Evolutionary conservation across 345 rosid species (phyloP), one percentile per base, ranked within the genome.

Genomic region (Eutrema yunnanense): DNA sequence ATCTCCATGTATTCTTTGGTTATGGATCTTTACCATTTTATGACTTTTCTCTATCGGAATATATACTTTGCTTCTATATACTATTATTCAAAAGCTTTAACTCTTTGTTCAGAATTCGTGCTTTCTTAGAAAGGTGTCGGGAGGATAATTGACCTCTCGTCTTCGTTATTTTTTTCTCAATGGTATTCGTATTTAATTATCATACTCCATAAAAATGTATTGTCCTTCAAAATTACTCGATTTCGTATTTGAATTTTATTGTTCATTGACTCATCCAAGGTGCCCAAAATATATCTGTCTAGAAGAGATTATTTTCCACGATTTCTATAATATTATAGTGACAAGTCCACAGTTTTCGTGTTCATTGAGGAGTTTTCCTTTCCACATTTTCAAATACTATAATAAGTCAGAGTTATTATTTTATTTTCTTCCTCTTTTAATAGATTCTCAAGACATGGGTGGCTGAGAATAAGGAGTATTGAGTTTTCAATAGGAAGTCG

Each of bases 301-400:
- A 43, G 37, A 53, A 57, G 69, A 57, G 6, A 55, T 56, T 26
- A 16, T 40, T 43, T 74, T 66, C 53, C 67, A 74, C 52, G 54
- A 49, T 44, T 22, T 22, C 6, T 57, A 41, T 38, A 27, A 8
- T 56, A 65, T 37, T 56, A 29, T 55, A 47, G 9, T 49, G 51
- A 73, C 72, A 48, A 46, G 62, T 53, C 38, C 33, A 11, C 1
- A 60, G 47, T 33, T 67, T 67, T 75, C 61, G 70, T 61, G 70
- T 47, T 53, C 74, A 7, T 47, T 62, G 30, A 16, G 51, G 37
- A 62, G 71, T 69, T 69, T 69, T 63, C 38, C 0, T 55, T 55
- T 69, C 59, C 65, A 74, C 73, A 67, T 58, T 65, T 34, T 65
- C 72, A 69, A 68, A 54, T 69, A 69, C 56, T 69, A 14, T 36